Percentiles rank a stretch among this genome's conserved stretches.
Conservation (phyloP, 1,139 yeast genomes). For the Zygoascus sp. region DNA sequence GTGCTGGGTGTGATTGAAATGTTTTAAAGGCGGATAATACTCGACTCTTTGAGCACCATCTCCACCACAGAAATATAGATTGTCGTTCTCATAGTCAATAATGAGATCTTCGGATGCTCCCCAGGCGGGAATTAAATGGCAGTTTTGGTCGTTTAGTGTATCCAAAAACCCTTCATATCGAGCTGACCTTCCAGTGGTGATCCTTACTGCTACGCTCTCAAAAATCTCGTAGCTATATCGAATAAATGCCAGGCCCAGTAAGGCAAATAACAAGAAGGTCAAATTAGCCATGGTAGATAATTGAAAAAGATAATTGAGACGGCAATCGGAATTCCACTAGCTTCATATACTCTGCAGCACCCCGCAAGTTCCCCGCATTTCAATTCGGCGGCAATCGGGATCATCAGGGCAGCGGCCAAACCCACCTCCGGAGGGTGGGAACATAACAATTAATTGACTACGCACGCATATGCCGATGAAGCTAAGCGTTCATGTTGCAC, state of each 20-base stretch:
- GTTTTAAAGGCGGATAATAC: slow-evolving; percentile 1
- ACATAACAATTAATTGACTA: too few relatives aligned
- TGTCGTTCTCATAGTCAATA: slow-evolving; percentile 6
- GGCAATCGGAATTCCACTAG: too few relatives aligned
- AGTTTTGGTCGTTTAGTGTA: neutral
- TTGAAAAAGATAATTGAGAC: neutral
- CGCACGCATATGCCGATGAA: too few relatives aligned
- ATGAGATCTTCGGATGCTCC: slow-evolving; percentile 8
- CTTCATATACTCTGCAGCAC: too few relatives aligned
- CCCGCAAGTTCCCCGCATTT: too few relatives aligned
- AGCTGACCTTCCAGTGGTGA: neutral
- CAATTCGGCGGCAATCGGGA: too few relatives aligned
- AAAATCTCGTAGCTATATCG: neutral
- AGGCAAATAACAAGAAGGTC: neutral
- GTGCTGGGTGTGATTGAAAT: neutral
- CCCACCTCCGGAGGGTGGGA: too few relatives aligned
- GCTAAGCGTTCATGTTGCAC: too few relatives aligned
- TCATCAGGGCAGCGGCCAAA: too few relatives aligned
- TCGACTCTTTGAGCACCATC: neutral
- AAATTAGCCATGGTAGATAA: neutral
- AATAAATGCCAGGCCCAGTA: neutral
- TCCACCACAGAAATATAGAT: slow-evolving; percentile 1
- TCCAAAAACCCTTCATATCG: slow-evolving; percentile 1
- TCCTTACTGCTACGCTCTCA: neutral
- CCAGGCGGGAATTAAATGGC: neutral